Evolutionary conservation across 441 rosid species (phyloP).

Genomic region (Eruca vesicaria): DNA sequence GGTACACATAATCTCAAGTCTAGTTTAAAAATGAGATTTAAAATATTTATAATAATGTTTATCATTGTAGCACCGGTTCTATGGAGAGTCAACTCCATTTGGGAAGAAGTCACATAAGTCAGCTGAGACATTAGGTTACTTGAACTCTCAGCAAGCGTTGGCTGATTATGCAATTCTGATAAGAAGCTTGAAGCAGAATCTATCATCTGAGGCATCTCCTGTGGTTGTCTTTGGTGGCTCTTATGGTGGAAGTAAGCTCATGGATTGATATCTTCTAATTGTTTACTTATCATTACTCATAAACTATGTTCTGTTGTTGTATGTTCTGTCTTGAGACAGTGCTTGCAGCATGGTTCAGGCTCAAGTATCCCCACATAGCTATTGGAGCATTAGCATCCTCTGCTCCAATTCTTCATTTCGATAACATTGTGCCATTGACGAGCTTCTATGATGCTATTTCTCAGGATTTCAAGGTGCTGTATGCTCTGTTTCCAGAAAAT

Average conservation of each 20-base stretch:
- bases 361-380: slow-evolving; percentile 74
- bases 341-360: slow-evolving; percentile 84
- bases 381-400: slow-evolving; percentile 80
- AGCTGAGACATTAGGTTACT: slow-evolving; percentile 61
- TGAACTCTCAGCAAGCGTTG: slow-evolving; percentile 75
- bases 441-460: slow-evolving; percentile 77
- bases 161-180: slow-evolving; percentile 71
- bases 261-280: neutral
- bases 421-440: slow-evolving; percentile 60
- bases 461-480: slow-evolving; percentile 61
- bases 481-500: neutral
- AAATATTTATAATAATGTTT: neutral
- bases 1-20: neutral
- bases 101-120: slow-evolving; percentile 57
- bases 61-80: slow-evolving; percentile 61
- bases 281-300: neutral
- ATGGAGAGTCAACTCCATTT: slow-evolving; percentile 70
- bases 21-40: neutral
- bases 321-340: slow-evolving; percentile 40
- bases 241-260: slow-evolving; percentile 72
- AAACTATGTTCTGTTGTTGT: slow-evolving; percentile 11
- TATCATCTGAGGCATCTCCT: slow-evolving; percentile 68
- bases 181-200: slow-evolving; percentile 68
- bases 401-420: slow-evolving; percentile 73
- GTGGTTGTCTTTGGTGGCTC: slow-evolving; percentile 87